Base-by-base conservation (phyloP, 2,329 filamentous ascomycete genomes). In the Colletotrichum agaves region DNA sequence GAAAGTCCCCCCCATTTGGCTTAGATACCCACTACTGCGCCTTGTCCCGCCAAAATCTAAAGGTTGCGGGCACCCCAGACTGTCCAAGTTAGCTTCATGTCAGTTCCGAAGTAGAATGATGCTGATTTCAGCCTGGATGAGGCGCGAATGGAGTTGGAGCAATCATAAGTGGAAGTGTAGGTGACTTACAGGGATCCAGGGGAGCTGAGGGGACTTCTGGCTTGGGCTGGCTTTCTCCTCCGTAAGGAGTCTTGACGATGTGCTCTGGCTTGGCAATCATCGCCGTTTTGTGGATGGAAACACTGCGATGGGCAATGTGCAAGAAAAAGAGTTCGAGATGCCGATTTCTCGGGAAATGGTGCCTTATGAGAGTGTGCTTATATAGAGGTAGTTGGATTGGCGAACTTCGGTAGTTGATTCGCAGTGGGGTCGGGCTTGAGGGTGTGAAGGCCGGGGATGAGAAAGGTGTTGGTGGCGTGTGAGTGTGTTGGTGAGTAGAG, bases 171-270 rank as follows among this genome's bases (percentile, higher is more conserved):
- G 47, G 47, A 50, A 58, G 17, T 58, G 41, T 27, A 37, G 4
- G 43, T 19, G n/a, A 55, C 59, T 62, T 55, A 62, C 59, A 62
- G 15, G 59, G 59, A 35, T 62, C 59, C 13, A 62, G 59, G 27
- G 59, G 59, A 15, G 59, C 47, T 55, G 59, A 43, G 23, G 56
- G 56, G 13, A 19, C n/a, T 12, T 62, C 59, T 19, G 49, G 58
- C 23, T 52, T 55, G n/a, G 49, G 46, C 15, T 46, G 41, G 44
- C 35, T 15, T 39, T 55, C 59, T 31, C 49, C 59, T 39, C 59
- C 59, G 17, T 17, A 21, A 13, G 49, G 37, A 47, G 17, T 55
- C 47, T 44, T 62, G 37, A 55, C 17, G 46, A 55, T 43, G 41
- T 31, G 37, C 35, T 55, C 59, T 37, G 49, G 23, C 59, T 44